A percentile compares a stretch with the other conserved stretches of the same genome.
phyloP scores from a whole-genome alignment of 192 early-diverging fungal species.

The Lobosporangium transversale region DNA sequence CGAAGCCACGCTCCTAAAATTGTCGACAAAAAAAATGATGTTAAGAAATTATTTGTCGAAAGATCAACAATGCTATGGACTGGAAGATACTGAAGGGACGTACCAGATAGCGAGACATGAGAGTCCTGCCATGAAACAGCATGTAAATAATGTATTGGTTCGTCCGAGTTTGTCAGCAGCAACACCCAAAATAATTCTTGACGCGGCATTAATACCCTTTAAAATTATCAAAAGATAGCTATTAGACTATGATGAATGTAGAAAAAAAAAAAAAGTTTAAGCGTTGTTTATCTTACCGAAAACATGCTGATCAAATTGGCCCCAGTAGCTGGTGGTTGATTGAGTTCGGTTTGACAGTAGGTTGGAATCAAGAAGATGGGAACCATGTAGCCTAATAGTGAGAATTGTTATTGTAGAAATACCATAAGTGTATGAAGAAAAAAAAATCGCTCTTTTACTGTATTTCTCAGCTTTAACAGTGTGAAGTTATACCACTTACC shows the following conservation, averaged over 20 bases:
- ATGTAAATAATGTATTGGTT: slow-evolving; percentile 51
- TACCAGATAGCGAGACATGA: slow-evolving; percentile 60
- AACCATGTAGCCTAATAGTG: slow-evolving; percentile 45
- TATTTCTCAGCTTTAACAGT: too few relatives aligned
- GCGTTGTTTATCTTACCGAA: slow-evolving; percentile 10
- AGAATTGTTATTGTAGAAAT: too few relatives aligned
- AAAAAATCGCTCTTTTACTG: too few relatives aligned
- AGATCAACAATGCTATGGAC: too few relatives aligned
- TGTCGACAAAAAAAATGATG: not conserved
- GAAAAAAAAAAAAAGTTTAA: not conserved
- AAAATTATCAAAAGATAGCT: not conserved
- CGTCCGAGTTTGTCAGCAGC: slow-evolving; percentile 59
- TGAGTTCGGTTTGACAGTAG: not conserved
- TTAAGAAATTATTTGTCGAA: not conserved
- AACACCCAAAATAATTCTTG: slow-evolving; percentile 53
- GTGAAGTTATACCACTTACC: slow-evolving; percentile 40
- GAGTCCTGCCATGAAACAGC: slow-evolving; percentile 54
- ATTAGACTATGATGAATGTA: not conserved
- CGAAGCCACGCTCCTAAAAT: slow-evolving; percentile 19
- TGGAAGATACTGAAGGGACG: too few relatives aligned
- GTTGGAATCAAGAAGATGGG: slow-evolving; percentile 47
- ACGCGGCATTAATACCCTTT: slow-evolving; percentile 55
- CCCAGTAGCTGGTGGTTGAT: not conserved
- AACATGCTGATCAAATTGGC: slow-evolving; percentile 31
- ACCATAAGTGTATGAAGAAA: too few relatives aligned